A percentile compares a stretch with the other conserved stretches of the same genome.
Conservation (phyloP, 352 stramenopile genomes). For the Phytophthora pluvialis region DNA sequence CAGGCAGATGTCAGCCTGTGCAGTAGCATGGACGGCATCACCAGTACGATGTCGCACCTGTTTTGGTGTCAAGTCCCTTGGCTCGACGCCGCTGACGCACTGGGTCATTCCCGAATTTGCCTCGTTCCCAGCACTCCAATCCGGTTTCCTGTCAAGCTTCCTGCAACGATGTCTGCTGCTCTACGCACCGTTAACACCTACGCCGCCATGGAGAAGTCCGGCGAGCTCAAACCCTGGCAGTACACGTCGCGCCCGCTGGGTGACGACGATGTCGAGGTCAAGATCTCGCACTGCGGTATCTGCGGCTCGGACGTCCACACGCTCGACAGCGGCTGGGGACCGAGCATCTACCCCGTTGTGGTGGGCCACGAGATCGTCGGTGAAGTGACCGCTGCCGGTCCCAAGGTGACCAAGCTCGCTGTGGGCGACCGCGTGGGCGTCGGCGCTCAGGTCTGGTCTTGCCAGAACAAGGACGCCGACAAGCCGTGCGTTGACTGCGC, state of each 20-base stretch:
- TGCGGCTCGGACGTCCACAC: constrained; percentile 67
- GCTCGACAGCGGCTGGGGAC: constrained; percentile 53
- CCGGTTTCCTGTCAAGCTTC: constrained; percentile 1
- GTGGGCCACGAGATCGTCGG: constrained; percentile 67
- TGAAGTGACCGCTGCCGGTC: constrained; percentile 44
- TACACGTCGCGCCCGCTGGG: constrained; percentile 54
- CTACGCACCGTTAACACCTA: constrained; percentile 56
- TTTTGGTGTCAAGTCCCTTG: background rate
- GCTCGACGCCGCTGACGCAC: constrained; percentile 2
- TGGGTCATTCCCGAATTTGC: constrained; percentile 31
- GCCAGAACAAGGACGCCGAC: constrained; percentile 65
- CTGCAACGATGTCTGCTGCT: constrained; percentile 31
- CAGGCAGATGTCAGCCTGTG: constrained; percentile 13
- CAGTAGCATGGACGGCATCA: constrained; percentile 26
- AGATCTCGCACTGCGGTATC: constrained; percentile 71
- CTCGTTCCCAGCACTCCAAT: constrained; percentile 13
- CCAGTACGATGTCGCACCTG: constrained; percentile 2
- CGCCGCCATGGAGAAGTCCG: constrained; percentile 48
- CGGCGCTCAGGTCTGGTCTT: constrained; percentile 79
- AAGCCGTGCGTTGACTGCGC: constrained; percentile 66
- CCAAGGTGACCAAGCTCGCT: constrained; percentile 66
- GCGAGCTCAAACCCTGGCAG: constrained; percentile 51
- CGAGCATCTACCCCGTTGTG: constrained; percentile 50
- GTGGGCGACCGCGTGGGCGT: constrained; percentile 84
- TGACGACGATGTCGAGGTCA: constrained; percentile 60